A percentile compares a stretch with the other conserved stretches of the same genome.
Evolutionary conservation across 78 protist genomes (phyloP).

Genomic region (Kipferlia bialata): DNA sequence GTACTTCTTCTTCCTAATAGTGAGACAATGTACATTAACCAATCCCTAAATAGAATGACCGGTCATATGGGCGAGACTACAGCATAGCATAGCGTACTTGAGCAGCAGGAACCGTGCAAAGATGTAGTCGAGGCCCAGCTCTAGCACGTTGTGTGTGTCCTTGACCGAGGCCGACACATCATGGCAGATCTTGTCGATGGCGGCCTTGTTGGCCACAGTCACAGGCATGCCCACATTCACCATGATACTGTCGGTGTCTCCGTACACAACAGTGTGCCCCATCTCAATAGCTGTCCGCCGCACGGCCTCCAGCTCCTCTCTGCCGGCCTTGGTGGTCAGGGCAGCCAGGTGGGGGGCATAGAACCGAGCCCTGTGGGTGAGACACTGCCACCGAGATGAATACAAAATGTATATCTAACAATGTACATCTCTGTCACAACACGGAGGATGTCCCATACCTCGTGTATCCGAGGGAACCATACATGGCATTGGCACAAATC

Average conservation of each 20-base stretch:
- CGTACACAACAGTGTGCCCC: constrained; percentile 56
- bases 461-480: constrained; percentile 93
- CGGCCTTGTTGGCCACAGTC: neutral
- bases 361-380: too few relatives aligned
- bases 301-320: constrained; percentile 57
- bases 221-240: constrained; percentile 30
- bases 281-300: neutral
- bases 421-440: too few relatives aligned
- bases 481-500: constrained; percentile 86
- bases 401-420: too few relatives aligned
- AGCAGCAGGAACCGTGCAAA: constrained; percentile 69
- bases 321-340: constrained; percentile 77
- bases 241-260: constrained; percentile 99
- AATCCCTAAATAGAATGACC: too few relatives aligned
- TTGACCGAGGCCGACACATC: neutral
- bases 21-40: too few relatives aligned
- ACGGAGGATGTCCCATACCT: too few relatives aligned
- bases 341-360: constrained; percentile 84
- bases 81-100: too few relatives aligned
- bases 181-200: neutral
- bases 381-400: too few relatives aligned
- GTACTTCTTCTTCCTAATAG: constrained; percentile 92
- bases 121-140: constrained; percentile 76
- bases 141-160: neutral
- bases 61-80: too few relatives aligned